phyloP scores from a whole-genome alignment of 1,284 basidiomycete species.

The Blastosporella zonata region DNA sequence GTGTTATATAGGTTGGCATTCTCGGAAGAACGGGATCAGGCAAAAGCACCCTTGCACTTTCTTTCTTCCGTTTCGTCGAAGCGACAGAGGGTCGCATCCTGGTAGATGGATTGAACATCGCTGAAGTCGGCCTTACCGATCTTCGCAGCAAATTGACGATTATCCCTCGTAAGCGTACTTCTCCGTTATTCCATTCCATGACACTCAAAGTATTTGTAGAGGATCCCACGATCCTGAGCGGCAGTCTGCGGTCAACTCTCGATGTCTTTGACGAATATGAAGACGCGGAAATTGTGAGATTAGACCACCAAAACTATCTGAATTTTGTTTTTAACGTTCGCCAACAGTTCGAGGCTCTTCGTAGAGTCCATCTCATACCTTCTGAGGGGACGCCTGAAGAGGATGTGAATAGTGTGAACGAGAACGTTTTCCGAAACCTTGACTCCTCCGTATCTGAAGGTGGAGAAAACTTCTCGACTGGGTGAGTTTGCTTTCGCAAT shows the following conservation, averaged over 20 bases:
- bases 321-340: constrained; percentile 21
- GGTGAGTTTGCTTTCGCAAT: constrained; percentile 41
- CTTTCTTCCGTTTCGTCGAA: constrained; percentile 96
- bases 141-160: constrained; percentile 85
- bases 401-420: constrained; percentile 60
- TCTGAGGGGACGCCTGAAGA: constrained; percentile 52
- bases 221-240: constrained; percentile 89
- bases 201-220: constrained; percentile 40
- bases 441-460: constrained; percentile 84
- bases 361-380: constrained; percentile 84
- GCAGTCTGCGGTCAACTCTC: constrained; percentile 82
- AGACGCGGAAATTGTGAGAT: constrained; percentile 74
- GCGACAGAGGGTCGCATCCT: constrained; percentile 79
- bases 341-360: constrained; percentile 79
- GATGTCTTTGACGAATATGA: constrained; percentile 90
- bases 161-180: constrained; percentile 72
- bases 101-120: constrained; percentile 88
- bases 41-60: constrained; percentile 87
- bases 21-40: constrained; percentile 89
- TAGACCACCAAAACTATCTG: not conserved
- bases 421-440: constrained; percentile 84
- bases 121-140: constrained; percentile 84
- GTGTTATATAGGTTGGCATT: constrained; percentile 62
- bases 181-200: constrained; percentile 2
- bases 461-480: constrained; percentile 92